Evolutionary conservation across 306 rosid species (phyloP).

Genomic region (Sechiopsis laciniata): DNA sequence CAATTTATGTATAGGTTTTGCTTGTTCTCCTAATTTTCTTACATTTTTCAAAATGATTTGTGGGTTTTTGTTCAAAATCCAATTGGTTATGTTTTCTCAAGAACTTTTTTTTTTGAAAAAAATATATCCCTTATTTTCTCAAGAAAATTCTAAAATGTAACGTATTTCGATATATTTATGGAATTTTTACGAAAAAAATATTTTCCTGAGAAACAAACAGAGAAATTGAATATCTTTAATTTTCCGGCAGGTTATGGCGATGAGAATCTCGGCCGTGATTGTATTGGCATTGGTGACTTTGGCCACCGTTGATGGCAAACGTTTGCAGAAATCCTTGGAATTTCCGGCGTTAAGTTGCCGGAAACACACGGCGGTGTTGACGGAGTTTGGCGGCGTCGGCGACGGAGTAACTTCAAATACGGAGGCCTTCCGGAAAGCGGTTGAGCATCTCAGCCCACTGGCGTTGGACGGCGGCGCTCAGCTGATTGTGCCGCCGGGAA

Average conservation of each 20-base stretch:
- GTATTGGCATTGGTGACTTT: constrained; percentile 4
- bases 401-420: constrained; percentile 77
- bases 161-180: too few species aligned
- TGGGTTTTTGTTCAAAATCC: neutral
- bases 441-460: constrained; percentile 39
- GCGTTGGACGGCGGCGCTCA: constrained; percentile 63
- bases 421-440: constrained; percentile 51
- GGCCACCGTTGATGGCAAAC: neutral
- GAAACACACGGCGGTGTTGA: constrained; percentile 51
- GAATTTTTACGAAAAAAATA: neutral
- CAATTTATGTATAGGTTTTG: neutral
- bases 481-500: constrained; percentile 76
- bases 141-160: too few species aligned
- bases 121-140: too few species aligned
- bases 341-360: constrained; percentile 49
- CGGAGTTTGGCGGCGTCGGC: constrained; percentile 75
- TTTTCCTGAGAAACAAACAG: neutral
- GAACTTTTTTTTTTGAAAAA: neutral
- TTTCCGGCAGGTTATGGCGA: neutral
- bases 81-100: neutral
- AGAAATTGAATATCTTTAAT: too few species aligned
- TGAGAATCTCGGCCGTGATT: neutral
- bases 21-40: neutral
- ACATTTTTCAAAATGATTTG: neutral
- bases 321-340: neutral